Evolutionary conservation across 1,284 basidiomycete species (phyloP).

Genomic region (Trametes hirsuta): DNA sequence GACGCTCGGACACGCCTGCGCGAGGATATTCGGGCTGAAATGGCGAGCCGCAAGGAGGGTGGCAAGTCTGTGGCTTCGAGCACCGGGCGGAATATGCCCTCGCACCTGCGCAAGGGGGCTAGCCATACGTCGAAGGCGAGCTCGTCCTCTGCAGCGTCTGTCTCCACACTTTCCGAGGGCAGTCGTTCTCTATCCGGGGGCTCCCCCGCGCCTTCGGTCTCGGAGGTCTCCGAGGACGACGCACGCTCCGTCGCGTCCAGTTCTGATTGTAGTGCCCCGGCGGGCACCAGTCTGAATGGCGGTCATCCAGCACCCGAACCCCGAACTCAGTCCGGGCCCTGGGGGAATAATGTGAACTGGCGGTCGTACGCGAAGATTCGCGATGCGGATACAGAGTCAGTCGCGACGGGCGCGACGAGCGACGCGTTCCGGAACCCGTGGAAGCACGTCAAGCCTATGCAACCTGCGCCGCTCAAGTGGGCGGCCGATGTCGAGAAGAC

Average conservation of each 20-base stretch:
- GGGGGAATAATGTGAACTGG: slow-evolving; percentile 1
- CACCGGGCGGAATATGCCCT: slow-evolving; percentile 4
- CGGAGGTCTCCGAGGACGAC: not conserved
- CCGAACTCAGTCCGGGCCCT: not conserved
- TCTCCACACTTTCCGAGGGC: not conserved
- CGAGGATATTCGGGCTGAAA: slow-evolving; percentile 7
- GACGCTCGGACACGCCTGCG: slow-evolving; percentile 1
- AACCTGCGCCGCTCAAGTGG: not conserved
- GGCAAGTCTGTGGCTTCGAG: not conserved
- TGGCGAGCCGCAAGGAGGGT: not conserved
- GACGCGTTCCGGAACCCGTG: slow-evolving; percentile 4
- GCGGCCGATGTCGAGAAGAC: not conserved
- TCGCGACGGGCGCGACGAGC: not conserved
- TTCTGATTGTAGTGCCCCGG: not conserved
- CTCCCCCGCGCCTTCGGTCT: not conserved
- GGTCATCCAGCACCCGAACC: too few relatives aligned
- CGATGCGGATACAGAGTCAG: slow-evolving; percentile 1
- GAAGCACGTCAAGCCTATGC: not conserved
- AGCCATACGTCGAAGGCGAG: not conserved
- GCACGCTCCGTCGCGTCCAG: not conserved
- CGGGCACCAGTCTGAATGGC: not conserved
- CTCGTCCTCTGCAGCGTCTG: not conserved
- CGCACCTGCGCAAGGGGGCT: slow-evolving; percentile 13
- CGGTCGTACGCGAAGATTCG: slow-evolving; percentile 1
- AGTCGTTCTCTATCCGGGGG: not conserved